Evolutionary conservation across 1,284 basidiomycete species (phyloP).

Genomic region (Trichosporon sp.): DNA sequence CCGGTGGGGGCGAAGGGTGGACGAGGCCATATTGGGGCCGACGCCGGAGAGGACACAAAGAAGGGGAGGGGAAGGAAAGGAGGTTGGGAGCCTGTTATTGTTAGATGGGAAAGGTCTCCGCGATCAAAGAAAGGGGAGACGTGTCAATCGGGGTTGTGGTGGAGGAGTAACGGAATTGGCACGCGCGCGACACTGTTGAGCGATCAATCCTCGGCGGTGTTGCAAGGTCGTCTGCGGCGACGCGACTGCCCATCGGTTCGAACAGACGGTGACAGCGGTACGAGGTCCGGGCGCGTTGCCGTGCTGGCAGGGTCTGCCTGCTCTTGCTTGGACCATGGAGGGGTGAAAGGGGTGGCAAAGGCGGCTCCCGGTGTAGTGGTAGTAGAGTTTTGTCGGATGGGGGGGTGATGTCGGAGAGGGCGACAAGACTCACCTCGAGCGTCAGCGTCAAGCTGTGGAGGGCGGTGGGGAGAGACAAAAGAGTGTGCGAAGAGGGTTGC

Average conservation of each 20-base stretch:
- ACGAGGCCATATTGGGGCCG: slow-evolving; percentile 32
- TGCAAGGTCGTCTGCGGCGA: neutral
- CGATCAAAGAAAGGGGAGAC: neutral
- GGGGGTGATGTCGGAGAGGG: too few species aligned
- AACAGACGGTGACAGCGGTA: neutral
- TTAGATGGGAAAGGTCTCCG: neutral
- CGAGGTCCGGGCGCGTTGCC: neutral
- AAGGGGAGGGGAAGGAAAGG: neutral
- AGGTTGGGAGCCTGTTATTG: neutral
- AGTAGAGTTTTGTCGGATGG: too few species aligned
- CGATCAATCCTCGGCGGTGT: neutral
- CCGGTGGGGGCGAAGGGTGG: slow-evolving; percentile 45
- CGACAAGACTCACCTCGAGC: neutral
- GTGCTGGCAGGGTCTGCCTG: neutral
- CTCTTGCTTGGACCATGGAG: neutral
- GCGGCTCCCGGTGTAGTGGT: too few species aligned
- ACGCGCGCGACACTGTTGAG: neutral
- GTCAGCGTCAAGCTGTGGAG: slow-evolving; percentile 4
- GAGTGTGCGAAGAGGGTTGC: neutral
- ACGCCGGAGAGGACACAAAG: neutral
- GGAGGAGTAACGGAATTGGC: neutral
- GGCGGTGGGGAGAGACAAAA: neutral
- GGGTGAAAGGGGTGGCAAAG: neutral
- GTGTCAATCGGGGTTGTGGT: neutral
- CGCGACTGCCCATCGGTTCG: neutral